Evolutionary conservation across 2,329 filamentous ascomycete genomes (phyloP).

Genomic region (Colletotrichum ledebouriae): DNA sequence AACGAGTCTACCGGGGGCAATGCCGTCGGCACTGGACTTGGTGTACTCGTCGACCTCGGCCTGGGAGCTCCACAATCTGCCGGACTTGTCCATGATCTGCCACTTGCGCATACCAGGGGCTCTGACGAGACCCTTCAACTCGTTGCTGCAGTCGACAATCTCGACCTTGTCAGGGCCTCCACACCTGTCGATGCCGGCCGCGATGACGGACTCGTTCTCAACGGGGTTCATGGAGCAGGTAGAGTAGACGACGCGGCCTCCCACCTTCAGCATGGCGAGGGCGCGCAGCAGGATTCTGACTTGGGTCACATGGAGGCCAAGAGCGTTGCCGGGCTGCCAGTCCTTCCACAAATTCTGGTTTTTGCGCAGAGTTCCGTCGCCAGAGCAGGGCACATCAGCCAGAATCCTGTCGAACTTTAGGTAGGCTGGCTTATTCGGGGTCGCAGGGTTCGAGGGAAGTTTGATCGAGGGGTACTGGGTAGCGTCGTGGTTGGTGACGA

Average conservation of each 20-base stretch:
- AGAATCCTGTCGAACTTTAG: slow-evolving; percentile 97
- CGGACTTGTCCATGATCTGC: slow-evolving; percentile 91
- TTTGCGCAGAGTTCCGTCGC: slow-evolving; percentile 94
- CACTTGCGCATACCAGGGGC: slow-evolving; percentile 82
- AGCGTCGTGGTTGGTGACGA: slow-evolving; percentile 98
- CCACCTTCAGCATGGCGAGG: slow-evolving; percentile 95
- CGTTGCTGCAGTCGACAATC: slow-evolving; percentile 85
- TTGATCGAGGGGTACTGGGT: slow-evolving; percentile 95
- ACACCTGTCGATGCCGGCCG: slow-evolving; percentile 89
- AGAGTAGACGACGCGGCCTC: slow-evolving; percentile 95
- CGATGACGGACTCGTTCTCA: slow-evolving; percentile 94
- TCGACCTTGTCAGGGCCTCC: slow-evolving; percentile 86
- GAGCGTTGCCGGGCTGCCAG: slow-evolving; percentile 88
- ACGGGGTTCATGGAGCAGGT: slow-evolving; percentile 99
- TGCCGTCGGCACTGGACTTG: slow-evolving; percentile 69
- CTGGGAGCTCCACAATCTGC: slow-evolving; percentile 84
- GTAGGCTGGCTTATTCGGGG: slow-evolving; percentile 73
- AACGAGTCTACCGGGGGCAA: slow-evolving; percentile 75
- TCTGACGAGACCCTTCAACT: slow-evolving; percentile 82
- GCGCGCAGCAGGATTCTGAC: slow-evolving; percentile 90
- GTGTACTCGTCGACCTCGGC: slow-evolving; percentile 81
- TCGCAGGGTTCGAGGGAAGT: slow-evolving; percentile 72
- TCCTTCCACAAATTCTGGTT: slow-evolving; percentile 96
- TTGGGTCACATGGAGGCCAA: slow-evolving; percentile 90
- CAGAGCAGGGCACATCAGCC: slow-evolving; percentile 96